Conservation (phyloP, 768 basidiomycete species). For the Boletus sp. region DNA sequence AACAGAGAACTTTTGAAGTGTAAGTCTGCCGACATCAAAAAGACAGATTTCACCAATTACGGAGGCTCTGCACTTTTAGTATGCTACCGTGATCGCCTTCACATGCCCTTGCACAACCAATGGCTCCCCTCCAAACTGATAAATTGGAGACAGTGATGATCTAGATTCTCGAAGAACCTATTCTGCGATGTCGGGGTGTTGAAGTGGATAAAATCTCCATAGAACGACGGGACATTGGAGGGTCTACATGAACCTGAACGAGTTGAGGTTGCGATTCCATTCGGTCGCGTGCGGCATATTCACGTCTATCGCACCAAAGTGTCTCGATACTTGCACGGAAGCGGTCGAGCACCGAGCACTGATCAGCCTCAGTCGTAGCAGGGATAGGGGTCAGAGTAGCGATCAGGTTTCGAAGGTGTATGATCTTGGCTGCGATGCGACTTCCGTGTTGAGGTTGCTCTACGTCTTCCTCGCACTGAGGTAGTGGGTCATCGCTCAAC, state of each 20-base stretch:
- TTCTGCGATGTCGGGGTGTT: constrained; percentile 16
- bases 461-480: not conserved
- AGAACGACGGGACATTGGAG: constrained; percentile 4
- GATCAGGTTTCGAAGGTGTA: constrained; percentile 19
- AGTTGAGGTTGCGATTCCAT: constrained; percentile 1
- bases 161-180: constrained; percentile 23
- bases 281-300: not conserved
- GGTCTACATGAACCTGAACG: constrained; percentile 4
- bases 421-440: constrained; percentile 14
- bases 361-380: constrained; percentile 17
- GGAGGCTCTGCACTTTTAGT: not conserved
- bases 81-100: not conserved
- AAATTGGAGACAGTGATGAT: not conserved
- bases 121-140: not conserved
- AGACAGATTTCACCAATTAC: not conserved
- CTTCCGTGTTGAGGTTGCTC: not conserved
- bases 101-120: no score
- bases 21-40: not conserved
- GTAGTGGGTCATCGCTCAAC: not conserved
- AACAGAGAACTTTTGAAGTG: not conserved
- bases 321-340: constrained; percentile 19
- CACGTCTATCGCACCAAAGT: constrained; percentile 18
- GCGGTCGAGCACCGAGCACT: constrained; percentile 14
- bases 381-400: constrained; percentile 22
- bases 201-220: constrained; percentile 7